Base-by-base conservation (phyloP, 2,329 filamentous ascomycete species). In the Fusarium domesticum region DNA sequence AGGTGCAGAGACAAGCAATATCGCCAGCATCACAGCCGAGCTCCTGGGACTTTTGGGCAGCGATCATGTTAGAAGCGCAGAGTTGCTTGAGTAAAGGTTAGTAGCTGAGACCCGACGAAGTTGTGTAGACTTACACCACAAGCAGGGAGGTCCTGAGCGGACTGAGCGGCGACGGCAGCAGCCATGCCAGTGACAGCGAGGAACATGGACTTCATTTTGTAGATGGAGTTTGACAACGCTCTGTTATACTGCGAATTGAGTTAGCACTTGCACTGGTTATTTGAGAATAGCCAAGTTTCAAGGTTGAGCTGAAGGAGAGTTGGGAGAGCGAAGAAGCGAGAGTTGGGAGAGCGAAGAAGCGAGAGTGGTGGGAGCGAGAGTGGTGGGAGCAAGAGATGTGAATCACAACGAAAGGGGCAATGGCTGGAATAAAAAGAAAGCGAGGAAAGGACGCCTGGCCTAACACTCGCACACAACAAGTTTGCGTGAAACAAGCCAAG, bases 141-240 rank as follows among this genome's bases (percentile, higher is more conserved):
- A 15, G 60, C 45, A 25, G 76, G 70, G 39, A 80, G 72, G 43
- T 65, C 62, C 45, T 62, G 41, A 36, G 66, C 39, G 49, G 67
- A 59, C 60, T 77, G 74, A 32, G 70, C 73, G 15, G 64, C 64
- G 48, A 59, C 68, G 32, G 69, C 58, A 37, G 69, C 64, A 51
- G 67, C 68, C 43, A 73, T 58, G 52, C 69, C 60, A 61, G 68
- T 67, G 57, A 73, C 54, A 49, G 73, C 58, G 55, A 76, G 56
- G 54, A 72, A 51, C 45, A 66, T 60, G 43, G 68, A 66, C 74
- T 78, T 80, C 76, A 79, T 80, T 54, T 70, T 77, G 69, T 60
- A 42, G 51, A 41, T 33, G 55, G 46, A 44, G 35, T 42, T 50
- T 55, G 48, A 44, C 53, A 31, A 39, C 43, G 50, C 28, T 20